Evolutionary conservation across 2,329 filamentous ascomycete genomes (phyloP), one percentile per base, ranked within the genome.

Genomic region (Trichoderma sp.): DNA sequence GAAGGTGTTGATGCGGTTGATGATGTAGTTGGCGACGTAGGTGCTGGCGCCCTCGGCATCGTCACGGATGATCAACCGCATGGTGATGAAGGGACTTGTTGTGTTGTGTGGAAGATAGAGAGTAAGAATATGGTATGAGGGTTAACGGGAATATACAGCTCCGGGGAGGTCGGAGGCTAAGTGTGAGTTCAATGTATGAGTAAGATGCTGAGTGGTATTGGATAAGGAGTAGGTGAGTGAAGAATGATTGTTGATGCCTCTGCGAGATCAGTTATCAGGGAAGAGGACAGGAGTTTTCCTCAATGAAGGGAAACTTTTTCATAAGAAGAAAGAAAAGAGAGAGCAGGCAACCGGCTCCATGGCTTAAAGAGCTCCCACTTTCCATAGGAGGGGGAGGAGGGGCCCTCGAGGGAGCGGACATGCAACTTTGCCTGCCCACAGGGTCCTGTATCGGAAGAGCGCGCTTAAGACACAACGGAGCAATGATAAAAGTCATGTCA

Each of bases 51-150:
- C 80, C 63, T 82, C 77, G 71, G 89, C 83, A 72, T 92, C 84
- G 76, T 93, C 88, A 75, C 90, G 85, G 74, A 95, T 90, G 77
- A 95, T 93, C 73, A 95, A 86, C 80, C 91, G 88, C 91, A 92
- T 95, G 75, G 67, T 64, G 67, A 65, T 66, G 62, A 67, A 69
- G 65, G 67, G 66, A 3, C 26, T 52, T 57, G 44, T 1, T 2
- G 34, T 47, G 28, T 50, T 44, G 30, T 24, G 34, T 45, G 17
- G 24, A 12, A 64, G 52, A 41, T 1, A 7, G 14, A 48, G n/a
- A 21, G n/a, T 6, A 43, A 47, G 34, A 43, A 24, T 14, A 43
- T 17, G 14, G n/a, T 47, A 50, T 30, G 56, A 50, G 47, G 50
- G 34, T 45, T 24, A 54, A 48, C 43, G 45, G 47, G 34, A 52